Conservation (phyloP, 1,139 yeast genomes). For the Spencermartinsiella ligniputridi region DNA sequence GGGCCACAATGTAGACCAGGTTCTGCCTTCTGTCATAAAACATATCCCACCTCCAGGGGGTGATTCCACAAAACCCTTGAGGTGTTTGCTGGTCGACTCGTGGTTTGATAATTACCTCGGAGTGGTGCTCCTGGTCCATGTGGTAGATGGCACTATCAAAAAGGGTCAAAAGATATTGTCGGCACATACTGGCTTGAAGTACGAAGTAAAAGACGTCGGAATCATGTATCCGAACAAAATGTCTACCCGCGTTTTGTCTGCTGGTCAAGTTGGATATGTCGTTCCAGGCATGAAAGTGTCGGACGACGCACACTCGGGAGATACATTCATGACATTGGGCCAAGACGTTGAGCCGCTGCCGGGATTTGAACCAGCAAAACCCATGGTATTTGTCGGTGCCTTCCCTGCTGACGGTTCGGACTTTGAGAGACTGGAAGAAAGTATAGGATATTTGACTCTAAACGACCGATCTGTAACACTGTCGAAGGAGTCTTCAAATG, state of each 20-base stretch:
- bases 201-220: constrained; percentile 90
- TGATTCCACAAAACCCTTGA: constrained; percentile 48
- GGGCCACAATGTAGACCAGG: constrained; percentile 68
- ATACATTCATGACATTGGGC: constrained; percentile 74
- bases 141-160: constrained; percentile 74
- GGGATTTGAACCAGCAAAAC: constrained; percentile 94
- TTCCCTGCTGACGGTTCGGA: constrained; percentile 95
- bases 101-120: constrained; percentile 96
- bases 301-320: constrained; percentile 85
- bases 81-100: constrained; percentile 84
- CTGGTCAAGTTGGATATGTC: constrained; percentile 94
- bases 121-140: constrained; percentile 79
- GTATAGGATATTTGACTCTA: constrained; percentile 78
- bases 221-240: constrained; percentile 89
- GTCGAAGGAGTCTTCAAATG: constrained; percentile 88
- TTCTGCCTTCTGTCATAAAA: constrained; percentile 75
- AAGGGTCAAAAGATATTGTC: constrained; percentile 73
- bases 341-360: constrained; percentile 72
- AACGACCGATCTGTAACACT: constrained; percentile 90
- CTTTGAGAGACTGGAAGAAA: constrained; percentile 84
- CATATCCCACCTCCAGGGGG: constrained; percentile 75
- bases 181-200: constrained; percentile 69
- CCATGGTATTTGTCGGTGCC: constrained; percentile 98
- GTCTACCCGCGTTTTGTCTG: constrained; percentile 52
- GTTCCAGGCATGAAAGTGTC: constrained; percentile 92